Evolutionary conservation across 352 stramenopile genomes (phyloP).

Genomic region (Aphanomyces euteiches): DNA sequence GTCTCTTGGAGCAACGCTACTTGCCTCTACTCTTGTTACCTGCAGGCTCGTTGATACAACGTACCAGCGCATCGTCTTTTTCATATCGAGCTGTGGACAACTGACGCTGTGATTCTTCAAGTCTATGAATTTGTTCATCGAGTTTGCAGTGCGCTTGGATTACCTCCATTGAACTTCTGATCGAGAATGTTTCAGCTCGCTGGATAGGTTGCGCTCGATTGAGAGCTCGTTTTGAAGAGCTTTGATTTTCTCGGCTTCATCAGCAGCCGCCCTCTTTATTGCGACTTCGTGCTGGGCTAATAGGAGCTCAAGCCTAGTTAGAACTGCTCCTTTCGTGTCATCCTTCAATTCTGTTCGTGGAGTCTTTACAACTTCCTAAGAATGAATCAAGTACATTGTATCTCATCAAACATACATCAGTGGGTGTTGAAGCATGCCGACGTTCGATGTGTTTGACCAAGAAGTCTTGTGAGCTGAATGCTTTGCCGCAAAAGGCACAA

Average conservation of each 20-base stretch:
- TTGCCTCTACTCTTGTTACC: not conserved
- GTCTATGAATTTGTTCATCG: not conserved
- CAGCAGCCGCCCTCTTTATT: not conserved
- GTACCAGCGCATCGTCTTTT: constrained; percentile 14
- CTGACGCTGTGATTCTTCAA: constrained; percentile 4
- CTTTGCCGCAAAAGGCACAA: constrained; percentile 30
- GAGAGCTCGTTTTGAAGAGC: constrained; percentile 11
- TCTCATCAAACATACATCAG: not conserved
- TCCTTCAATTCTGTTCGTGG: not conserved
- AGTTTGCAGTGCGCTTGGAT: too few relatives aligned
- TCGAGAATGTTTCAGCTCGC: constrained; percentile 12
- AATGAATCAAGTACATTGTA: not conserved
- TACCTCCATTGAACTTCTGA: constrained; percentile 2
- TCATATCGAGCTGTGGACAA: not conserved
- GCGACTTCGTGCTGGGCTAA: constrained; percentile 25
- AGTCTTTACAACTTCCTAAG: constrained; percentile 10
- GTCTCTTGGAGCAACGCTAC: not conserved
- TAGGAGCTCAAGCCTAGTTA: constrained; percentile 23
- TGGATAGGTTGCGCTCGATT: constrained; percentile 3
- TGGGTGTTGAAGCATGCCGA: constrained; percentile 4
- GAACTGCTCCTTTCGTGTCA: not conserved
- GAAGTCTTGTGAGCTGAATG: constrained; percentile 27
- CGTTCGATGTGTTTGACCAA: constrained; percentile 28
- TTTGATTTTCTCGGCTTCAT: constrained; percentile 15
- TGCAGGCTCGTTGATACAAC: not conserved